phyloP scores from a whole-genome alignment of 2,329 filamentous ascomycete genomes.

The Plectosphaerella plurivora region DNA sequence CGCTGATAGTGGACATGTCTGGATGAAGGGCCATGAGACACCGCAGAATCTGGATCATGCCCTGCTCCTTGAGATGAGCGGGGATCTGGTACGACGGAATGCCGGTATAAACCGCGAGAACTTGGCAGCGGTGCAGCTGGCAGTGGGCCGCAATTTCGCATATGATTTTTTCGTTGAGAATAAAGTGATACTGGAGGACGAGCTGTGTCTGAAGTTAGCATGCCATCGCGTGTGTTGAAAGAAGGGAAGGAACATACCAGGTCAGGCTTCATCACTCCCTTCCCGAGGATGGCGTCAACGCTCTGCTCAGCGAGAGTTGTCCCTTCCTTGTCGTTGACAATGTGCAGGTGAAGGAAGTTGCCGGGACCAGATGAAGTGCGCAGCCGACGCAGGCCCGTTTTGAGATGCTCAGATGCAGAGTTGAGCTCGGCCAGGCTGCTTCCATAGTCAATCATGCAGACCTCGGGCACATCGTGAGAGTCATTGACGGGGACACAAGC shows the following conservation, averaged over 20 bases:
- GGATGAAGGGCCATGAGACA: constrained; percentile 28
- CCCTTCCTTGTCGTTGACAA: background rate
- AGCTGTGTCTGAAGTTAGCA: background rate
- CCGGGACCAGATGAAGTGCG: constrained; percentile 11
- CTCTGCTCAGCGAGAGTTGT: background rate
- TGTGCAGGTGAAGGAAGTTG: no score
- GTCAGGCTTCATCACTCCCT: constrained; percentile 66
- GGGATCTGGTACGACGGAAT: constrained; percentile 91
- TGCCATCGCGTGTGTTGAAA: background rate
- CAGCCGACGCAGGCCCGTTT: constrained; percentile 22
- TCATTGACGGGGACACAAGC: constrained; percentile 83
- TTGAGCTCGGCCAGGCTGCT: background rate
- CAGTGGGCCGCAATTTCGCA: constrained; percentile 87
- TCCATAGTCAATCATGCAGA: constrained; percentile 71
- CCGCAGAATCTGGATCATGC: constrained; percentile 69
- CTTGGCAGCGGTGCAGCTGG: constrained; percentile 79
- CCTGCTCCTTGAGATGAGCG: constrained; percentile 81
- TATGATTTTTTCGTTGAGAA: constrained; percentile 68
- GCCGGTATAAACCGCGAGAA: constrained; percentile 84
- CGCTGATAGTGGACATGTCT: no score
- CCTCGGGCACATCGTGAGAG: constrained; percentile 75
- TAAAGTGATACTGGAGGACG: no score
- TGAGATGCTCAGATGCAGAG: background rate
- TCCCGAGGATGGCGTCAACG: constrained; percentile 76
- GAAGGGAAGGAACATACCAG: constrained; percentile 69